Base-by-base conservation (phyloP, 257 asterid species). In the Datura wrightii region DNA sequence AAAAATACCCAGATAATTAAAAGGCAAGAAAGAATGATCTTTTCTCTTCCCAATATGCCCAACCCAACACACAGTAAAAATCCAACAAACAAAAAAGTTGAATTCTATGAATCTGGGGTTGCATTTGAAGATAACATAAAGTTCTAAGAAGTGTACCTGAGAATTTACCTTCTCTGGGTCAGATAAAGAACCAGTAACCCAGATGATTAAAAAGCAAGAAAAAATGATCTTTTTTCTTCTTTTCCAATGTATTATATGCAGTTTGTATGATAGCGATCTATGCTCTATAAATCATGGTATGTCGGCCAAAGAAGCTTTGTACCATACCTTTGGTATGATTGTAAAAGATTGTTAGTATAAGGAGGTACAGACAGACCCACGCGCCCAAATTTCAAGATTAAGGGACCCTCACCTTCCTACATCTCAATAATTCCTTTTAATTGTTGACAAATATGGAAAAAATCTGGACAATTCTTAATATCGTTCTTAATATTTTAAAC, bases 331-430 rank as follows among this genome's bases (percentile, higher is more conserved):
- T 13, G 82, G 8, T 50, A 76, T 78, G 65, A 78, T 78, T 52
- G 63, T 34, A 16, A 52, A 34, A 78, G 82, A 78, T 78, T 34
- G 62, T 52, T 15, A 52, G 10, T 14, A 50, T 31, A 48, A 74
- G 59, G 58, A 72, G 7, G 56, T 71, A 18, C 37, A 70, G 79
- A 67, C 52, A 67, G 2, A 76, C 81, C 81, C 81, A 76, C 81
- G 62, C 81, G 44, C 60, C 44, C 14, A 76, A 76, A 50, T 76
- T 76, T 74, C 60, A 74, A 74, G 81, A 48, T 48, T 74, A 19
- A 4, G 60, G 81, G 60, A 74, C 81, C 81, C 58, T 16, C 15
- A 39, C n/a, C 53, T 6, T 18, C 37, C 54, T 8, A 42, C 7
- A 9, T 42, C 7, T 16, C 11, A 3, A 69, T 70, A 55, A 55